Conservation (phyloP, 768 basidiomycete genomes). For the Russula sp. region DNA sequence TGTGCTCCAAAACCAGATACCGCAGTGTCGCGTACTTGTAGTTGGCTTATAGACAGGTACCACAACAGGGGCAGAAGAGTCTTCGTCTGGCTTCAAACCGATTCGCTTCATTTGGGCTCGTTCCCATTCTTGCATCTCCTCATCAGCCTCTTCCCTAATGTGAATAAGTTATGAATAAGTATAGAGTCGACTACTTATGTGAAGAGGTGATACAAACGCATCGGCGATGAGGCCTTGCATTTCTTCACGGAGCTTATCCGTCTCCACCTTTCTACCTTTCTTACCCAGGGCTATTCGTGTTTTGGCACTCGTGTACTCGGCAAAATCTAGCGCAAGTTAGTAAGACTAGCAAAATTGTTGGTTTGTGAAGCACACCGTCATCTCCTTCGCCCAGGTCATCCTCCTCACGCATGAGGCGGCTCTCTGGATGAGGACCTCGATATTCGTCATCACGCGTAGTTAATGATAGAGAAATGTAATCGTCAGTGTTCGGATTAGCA, state of each 20-base stretch:
- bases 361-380: constrained; percentile 49
- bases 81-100: constrained; percentile 43
- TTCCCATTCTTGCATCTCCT: constrained; percentile 83
- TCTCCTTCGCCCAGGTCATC: constrained; percentile 86
- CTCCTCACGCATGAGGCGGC: constrained; percentile 75
- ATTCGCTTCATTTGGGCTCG: constrained; percentile 74
- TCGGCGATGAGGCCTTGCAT: constrained; percentile 82
- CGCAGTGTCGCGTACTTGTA: constrained; percentile 46
- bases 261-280: constrained; percentile 68
- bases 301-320: constrained; percentile 82
- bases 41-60: constrained; percentile 65
- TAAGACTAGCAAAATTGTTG: not conserved
- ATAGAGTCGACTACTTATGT: constrained; percentile 1
- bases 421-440: constrained; percentile 78
- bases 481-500: constrained; percentile 39
- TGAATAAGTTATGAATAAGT: constrained; percentile 1
- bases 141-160: constrained; percentile 68
- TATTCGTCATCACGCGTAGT: constrained; percentile 44
- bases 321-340: constrained; percentile 48
- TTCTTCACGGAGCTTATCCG: constrained; percentile 52
- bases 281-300: constrained; percentile 83
- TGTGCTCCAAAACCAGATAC: not conserved
- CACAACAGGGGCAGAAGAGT: constrained; percentile 29
- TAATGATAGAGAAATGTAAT: constrained; percentile 75
- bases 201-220: constrained; percentile 42